These are phyloP conservation scores for Hordeum pubiflorum DNA, from an alignment of 202 grass and related monocot species.

Conservation along the genomic window DNA sequence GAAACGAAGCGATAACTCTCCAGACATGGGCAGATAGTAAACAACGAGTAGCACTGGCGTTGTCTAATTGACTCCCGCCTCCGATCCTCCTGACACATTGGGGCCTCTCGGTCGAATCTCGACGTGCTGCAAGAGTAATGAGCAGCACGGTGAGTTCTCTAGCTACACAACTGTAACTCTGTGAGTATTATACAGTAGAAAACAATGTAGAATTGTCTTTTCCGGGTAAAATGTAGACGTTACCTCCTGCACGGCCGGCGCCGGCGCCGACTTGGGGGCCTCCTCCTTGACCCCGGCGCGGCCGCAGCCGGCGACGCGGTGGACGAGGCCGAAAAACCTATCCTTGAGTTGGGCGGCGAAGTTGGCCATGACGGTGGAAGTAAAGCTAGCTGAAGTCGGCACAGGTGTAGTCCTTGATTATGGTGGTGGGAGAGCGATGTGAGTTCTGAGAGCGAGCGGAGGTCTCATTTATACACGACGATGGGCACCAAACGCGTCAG, in stretches of 20 bases:
- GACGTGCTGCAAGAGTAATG: not conserved
- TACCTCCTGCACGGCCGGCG: not conserved
- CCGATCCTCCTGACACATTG: not conserved
- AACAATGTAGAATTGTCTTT: too few species aligned
- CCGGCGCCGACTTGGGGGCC: conserved; percentile 7
- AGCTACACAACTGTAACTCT: not conserved
- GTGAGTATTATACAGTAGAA: too few species aligned
- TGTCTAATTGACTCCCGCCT: not conserved
- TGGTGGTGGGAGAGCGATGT: too few species aligned
- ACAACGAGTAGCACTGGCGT: not conserved
- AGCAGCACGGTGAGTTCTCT: not conserved
- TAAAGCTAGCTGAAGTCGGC: not conserved
- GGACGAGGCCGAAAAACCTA: conserved; percentile 40
- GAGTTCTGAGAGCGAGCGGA: not conserved
- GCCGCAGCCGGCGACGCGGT: conserved; percentile 28
- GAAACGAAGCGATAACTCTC: too few species aligned
- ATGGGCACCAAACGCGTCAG: not conserved
- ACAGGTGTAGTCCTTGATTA: too few species aligned
- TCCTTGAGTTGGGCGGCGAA: conserved; percentile 37
- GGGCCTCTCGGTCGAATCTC: not conserved
- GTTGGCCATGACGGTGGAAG: conserved; percentile 26
- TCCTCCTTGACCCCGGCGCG: conserved; percentile 8
- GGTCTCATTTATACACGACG: not conserved
- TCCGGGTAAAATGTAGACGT: not conserved
- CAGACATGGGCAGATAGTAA: too few species aligned